Evolutionary conservation across 371 early-diverging fungal species (phyloP), one percentile per base, ranked within the genome.

Genomic region (Mortierella sp.): DNA sequence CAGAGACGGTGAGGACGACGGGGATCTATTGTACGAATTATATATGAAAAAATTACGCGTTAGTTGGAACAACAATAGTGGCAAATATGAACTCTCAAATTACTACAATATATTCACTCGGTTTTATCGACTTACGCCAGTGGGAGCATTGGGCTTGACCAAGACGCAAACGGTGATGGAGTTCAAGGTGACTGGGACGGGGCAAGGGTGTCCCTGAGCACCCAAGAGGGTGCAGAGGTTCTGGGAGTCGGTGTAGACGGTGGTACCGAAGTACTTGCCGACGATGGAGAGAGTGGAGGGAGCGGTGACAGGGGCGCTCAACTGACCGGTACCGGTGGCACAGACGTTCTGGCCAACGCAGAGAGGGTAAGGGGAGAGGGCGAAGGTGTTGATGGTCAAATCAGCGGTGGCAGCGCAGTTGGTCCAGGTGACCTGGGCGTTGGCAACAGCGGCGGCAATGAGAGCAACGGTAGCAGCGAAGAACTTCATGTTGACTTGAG

Each of bases 211-310:
- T 14, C 75, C 79, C 49, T 64, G 60, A 24, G 35, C 49, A 9
- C 54, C 68, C 68, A 71, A 52, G 20, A 79, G 54, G 26, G 47
- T 24, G 68, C 79, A 79, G 16, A 79, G 59, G 43, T 79, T 68
- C n/a, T 79, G 68, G 71, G 43, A 71, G 39, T 79, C 79, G n/a
- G 68, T 70, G 68, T 74, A 79, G 65, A 79, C 75, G 11, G 63
- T 20, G n/a, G 58, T 60, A 2, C 64, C 64, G 9, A 70, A 47
- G 68, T 64, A 74, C 20, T 35, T 43, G 16, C 79, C 79, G n/a
- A 59, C 52, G 43, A 79, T 64, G 40, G 60, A 5, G 6, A 79
- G 32, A 40, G 28, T 58, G 40, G 68, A 64, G 14, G 66, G 59
- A 1, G n/a, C 45, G 30, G 52, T 57, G 68, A 79, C 72, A 0